Evolutionary conservation across 257 asterid genomes (phyloP).

Genomic region (Salvia hispanica): DNA sequence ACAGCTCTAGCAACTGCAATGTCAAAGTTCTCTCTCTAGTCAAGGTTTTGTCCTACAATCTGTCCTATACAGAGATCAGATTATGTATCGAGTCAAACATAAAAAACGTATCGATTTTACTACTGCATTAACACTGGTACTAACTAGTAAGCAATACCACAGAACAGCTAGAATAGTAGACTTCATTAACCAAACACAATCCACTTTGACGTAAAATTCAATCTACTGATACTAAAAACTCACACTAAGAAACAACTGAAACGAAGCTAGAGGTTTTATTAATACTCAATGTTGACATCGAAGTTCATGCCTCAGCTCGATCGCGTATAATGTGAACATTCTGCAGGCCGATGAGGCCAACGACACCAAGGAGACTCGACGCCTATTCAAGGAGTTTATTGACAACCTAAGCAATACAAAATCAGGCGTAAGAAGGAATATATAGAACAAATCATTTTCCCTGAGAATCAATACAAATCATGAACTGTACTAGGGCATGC

Average conservation of each 20-base stretch:
- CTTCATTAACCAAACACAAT: neutral
- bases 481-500: no score
- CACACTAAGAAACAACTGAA: neutral
- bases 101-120: neutral
- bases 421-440: no score
- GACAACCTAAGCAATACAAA: constrained; percentile 76
- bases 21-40: constrained; percentile 78
- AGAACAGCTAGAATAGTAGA: neutral
- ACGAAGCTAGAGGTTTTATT: no score
- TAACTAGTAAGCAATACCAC: neutral
- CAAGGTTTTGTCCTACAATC: constrained; percentile 67
- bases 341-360: constrained; percentile 54
- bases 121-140: neutral
- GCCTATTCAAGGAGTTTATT: constrained; percentile 84
- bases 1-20: constrained; percentile 91
- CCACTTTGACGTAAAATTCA: neutral
- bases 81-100: no score
- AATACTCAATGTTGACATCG: no score
- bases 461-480: no score
- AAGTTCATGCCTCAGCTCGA: constrained; percentile 49
- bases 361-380: constrained; percentile 77
- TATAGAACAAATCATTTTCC: no score
- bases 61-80: constrained; percentile 46
- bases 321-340: constrained; percentile 74
- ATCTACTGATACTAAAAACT: neutral